Evolutionary conservation across 2,329 filamentous ascomycete species (phyloP), one percentile per base, ranked within the genome.

Genomic region (Gaeumannomyces sp.): DNA sequence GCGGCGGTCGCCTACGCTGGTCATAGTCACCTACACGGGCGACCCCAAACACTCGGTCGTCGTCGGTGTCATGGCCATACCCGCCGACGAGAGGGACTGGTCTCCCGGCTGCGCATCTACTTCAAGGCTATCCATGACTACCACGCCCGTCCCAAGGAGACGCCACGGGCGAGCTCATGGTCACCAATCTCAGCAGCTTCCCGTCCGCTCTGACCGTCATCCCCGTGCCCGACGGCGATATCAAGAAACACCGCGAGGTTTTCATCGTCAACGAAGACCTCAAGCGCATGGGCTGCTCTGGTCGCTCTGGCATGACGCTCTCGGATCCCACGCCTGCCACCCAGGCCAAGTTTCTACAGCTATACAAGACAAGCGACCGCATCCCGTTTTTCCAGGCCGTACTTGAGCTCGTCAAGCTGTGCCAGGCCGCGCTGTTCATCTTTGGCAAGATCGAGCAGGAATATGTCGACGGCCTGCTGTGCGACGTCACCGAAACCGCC

Each of bases 251-350:
- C 72, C 85, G 92, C 28, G 88, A 91, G 65, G 84, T 90, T 31
- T 98, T 98, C 73, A 90, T 97, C 67, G 90, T 98, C 67, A 98
- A 97, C 71, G 95, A 97, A 74, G 87, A 98, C 72, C 79, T 99
- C 65, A 99, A 98, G 78, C 86, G 95, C 61, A 78, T 98, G 62
- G 93, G 93, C 1, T 99, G 95, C 76, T 94, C 94, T 28, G 95
- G 95, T 2, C 86, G 95, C 59, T 91, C 93, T 50, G 93, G 92
- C 22, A 82, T 99, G 74, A 93, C 90, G 53, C 80, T 99, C 33
- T 84, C 89, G 16, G 83, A 88, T 11, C 94, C 95, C 5, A 89
- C 89, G 22, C 82, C 88, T 64, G 93, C 93, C 1, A 96, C 93
- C 0, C 86, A 93, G 72, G 89, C 92, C 70, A 98, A 97, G 73